phyloP scores from a whole-genome alignment of 2,329 filamentous ascomycete species.

The Gaeumannomyces tritici region DNA sequence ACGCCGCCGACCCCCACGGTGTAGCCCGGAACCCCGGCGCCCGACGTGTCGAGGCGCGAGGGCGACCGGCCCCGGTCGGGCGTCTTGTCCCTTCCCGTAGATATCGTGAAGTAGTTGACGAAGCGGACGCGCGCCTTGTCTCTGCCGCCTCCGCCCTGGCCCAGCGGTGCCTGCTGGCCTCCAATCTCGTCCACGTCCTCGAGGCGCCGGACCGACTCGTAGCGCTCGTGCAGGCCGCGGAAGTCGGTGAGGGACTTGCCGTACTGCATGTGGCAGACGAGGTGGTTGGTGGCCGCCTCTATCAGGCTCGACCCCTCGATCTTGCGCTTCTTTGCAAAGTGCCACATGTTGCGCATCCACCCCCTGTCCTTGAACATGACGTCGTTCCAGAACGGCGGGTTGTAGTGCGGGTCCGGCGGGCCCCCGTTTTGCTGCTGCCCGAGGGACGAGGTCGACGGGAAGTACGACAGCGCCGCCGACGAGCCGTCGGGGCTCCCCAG shows the following conservation, averaged over 20 bases:
- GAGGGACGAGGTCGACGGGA: neutral
- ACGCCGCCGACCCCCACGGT: neutral
- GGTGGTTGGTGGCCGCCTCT: constrained; percentile 60
- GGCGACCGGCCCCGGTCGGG: constrained; percentile 18
- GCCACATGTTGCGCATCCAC: constrained; percentile 56
- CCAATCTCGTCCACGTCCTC: constrained; percentile 57
- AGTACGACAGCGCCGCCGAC: constrained; percentile 5
- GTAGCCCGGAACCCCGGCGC: too few species aligned
- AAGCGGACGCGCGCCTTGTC: constrained; percentile 57
- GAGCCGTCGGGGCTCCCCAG: constrained; percentile 10
- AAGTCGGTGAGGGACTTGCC: constrained; percentile 74
- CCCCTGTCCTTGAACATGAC: constrained; percentile 57
- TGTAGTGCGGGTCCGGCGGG: constrained; percentile 54
- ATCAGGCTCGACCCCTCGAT: constrained; percentile 48
- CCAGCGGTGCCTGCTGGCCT: constrained; percentile 1
- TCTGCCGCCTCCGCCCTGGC: constrained; percentile 15
- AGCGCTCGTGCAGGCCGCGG: constrained; percentile 57
- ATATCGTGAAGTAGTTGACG: constrained; percentile 85
- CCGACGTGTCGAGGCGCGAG: constrained; percentile 2
- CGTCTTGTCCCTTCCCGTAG: constrained; percentile 58
- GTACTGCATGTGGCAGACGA: constrained; percentile 77
- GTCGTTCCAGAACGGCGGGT: constrained; percentile 70
- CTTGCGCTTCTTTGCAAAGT: constrained; percentile 76
- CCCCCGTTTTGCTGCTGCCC: neutral
- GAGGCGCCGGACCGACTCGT: constrained; percentile 57